Evolutionary conservation across 192 early-diverging fungal genomes (phyloP), one percentile per base, ranked within the genome.

Genomic region (Thoreauomyces humboldtii): DNA sequence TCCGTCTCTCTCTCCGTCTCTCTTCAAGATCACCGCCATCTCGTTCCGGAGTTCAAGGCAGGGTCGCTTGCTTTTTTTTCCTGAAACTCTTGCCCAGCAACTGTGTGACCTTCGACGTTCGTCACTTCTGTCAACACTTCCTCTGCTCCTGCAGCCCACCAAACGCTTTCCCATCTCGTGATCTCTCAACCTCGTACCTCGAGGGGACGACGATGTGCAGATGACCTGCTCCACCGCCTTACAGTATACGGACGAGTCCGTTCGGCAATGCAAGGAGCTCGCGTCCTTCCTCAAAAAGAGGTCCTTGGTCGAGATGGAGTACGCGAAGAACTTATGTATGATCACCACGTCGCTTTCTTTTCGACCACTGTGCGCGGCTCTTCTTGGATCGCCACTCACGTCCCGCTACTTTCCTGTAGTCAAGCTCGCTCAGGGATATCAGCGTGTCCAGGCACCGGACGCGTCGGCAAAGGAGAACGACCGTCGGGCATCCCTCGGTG

Each of bases 321-420:
- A 78, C 56, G 77, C 77, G 5, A 74, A 73, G 48, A 50, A 65
- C 12, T 36, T 78, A 37, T 56, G 77, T 78, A 55, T 61, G 77
- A 29, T 22, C 25, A n/a, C 9, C 11, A 41, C 9, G 9, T 17
- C 38, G 38, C 9, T 17, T 17, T 9, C 25, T 51, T 51, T 51
- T 51, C n/a, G 11, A 25, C 48, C 21, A 9, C 7, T 22, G 12
- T n/a, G 41, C 12, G 12, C 41, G 41, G 41, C 41, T 42, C n/a
- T 42, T 42, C 12, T 42, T n/a, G n/a, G n/a, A n/a, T n/a, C n/a
- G n/a, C 9, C 17, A 41, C 17, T 41, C 38, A 41, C 38, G 9
- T 12, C 38, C 17, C 9, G 38, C 17, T 41, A 17, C 17, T 41
- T 41, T 41, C 38, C 38, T 41, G 38, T 24, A 61, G 59, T 61